Evolutionary conservation across 352 stramenopile genomes (phyloP), one percentile per base, ranked within the genome.

Genomic region (Pythium sukuiense): DNA sequence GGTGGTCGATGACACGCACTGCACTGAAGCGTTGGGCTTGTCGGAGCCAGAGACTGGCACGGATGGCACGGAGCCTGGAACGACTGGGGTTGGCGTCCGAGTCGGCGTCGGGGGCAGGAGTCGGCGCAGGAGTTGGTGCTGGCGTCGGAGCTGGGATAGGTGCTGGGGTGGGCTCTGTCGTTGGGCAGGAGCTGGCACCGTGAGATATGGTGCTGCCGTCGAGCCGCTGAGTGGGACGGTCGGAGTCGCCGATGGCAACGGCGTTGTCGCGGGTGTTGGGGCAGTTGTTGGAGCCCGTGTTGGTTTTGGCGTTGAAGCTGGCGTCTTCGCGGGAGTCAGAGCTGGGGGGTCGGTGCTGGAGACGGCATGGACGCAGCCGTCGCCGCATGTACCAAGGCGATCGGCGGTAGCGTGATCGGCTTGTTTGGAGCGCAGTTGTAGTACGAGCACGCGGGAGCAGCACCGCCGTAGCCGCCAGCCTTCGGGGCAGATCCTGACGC

Each of bases 401-500:
- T 35, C 16, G 55, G 55, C 6, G 55, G 55, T 6, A 60, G 55
- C 35, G 55, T 35, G 55, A 49, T 60, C 55, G 55, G 55, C n/a
- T 33, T 45, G 24, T 60, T 60, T 35, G 55, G 55, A 11, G 33
- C 55, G 24, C 55, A 60, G n/a, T 35, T 35, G 20, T 60, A 60
- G 20, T 35, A 33, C 35, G 26, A 24, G 55, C 55, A 60, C 20
- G 27, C 37, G 7, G 35, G 20, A 8, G 55, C 37, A 35, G 32
- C 35, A 43, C 35, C 35, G 11, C 35, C 35, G 35, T 43, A 43
- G 35, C 35, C 35, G 35, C 35, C 35, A 11, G 35, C 35, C 35
- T 43, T 43, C 35, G 35, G 35, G 12, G 35, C 35, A 24, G 20
- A 24, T 24, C 20, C 20, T 18, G 48, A n/a, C 8, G 48, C 20